Conservation (phyloP, 768 basidiomycete genomes). For the Tulasnella sp. region DNA sequence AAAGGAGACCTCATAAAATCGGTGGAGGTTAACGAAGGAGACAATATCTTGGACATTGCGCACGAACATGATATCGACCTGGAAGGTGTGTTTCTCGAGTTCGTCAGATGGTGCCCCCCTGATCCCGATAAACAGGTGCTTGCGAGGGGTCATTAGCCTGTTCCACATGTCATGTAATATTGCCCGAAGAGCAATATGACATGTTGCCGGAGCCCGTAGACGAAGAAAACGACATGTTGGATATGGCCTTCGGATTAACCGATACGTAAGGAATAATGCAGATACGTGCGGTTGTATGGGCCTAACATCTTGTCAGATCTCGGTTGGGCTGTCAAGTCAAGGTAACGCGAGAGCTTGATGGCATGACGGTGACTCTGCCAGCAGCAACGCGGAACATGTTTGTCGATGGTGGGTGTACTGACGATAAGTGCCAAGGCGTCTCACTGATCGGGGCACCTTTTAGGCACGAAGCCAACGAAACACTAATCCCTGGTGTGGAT, state of each 20-base stretch:
- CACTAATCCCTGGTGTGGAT: conserved; percentile 31
- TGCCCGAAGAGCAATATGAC: conserved; percentile 71
- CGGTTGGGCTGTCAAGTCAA: conserved; percentile 41
- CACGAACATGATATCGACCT: conserved; percentile 94
- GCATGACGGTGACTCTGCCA: conserved; percentile 72
- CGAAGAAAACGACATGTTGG: conserved; percentile 97
- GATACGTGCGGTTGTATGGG: not conserved
- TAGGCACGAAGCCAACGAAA: conserved; percentile 42
- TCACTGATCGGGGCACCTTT: not conserved
- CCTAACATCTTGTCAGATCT: conserved; percentile 26
- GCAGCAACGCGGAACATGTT: conserved; percentile 95
- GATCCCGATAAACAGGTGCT: conserved; percentile 48
- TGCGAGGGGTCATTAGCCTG: conserved; percentile 96
- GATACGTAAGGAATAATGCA: conserved; percentile 48
- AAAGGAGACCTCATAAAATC: conserved; percentile 76
- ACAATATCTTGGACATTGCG: conserved; percentile 80
- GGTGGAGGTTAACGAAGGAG: conserved; percentile 86
- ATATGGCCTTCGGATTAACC: conserved; percentile 93
- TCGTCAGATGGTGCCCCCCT: not conserved
- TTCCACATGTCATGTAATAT: conserved; percentile 93
- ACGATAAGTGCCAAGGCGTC: not conserved
- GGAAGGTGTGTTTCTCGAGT: conserved; percentile 52
- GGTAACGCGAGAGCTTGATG: conserved; percentile 70
- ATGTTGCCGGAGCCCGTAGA: conserved; percentile 84
- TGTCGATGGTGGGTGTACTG: conserved; percentile 59